Conservation (phyloP, 352 stramenopile genomes). For the Phytophthora hibernalis region DNA sequence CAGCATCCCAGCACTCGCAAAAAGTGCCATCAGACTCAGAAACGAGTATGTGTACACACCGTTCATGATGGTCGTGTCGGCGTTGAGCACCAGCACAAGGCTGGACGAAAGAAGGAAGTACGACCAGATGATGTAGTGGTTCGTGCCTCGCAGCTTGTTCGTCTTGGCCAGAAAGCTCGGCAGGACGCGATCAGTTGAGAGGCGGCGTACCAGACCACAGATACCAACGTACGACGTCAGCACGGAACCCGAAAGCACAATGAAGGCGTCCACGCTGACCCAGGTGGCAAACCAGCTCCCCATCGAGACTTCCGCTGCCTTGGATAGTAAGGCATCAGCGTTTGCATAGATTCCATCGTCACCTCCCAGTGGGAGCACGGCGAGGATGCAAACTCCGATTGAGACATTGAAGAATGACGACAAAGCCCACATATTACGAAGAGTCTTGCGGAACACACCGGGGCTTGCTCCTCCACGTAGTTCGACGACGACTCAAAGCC, state of each 20-base stretch:
- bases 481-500: slow-evolving; percentile 89
- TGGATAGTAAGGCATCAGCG: slow-evolving; percentile 63
- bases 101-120: slow-evolving; percentile 74
- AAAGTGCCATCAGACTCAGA: slow-evolving; percentile 82
- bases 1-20: slow-evolving; percentile 77
- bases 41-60: slow-evolving; percentile 90
- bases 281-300: slow-evolving; percentile 48
- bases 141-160: slow-evolving; percentile 69
- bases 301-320: slow-evolving; percentile 46
- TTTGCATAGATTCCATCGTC: slow-evolving; percentile 57
- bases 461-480: slow-evolving; percentile 88
- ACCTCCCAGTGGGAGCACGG: slow-evolving; percentile 64
- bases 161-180: slow-evolving; percentile 51
- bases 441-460: slow-evolving; percentile 74
- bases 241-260: slow-evolving; percentile 83
- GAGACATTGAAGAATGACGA: slow-evolving; percentile 81
- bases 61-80: slow-evolving; percentile 64
- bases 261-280: slow-evolving; percentile 83
- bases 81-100: slow-evolving; percentile 70
- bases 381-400: slow-evolving; percentile 68
- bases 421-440: slow-evolving; percentile 77
- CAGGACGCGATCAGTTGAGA: slow-evolving; percentile 73
- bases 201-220: slow-evolving; percentile 68
- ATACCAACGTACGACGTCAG: slow-evolving; percentile 87
- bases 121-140: slow-evolving; percentile 73